Base-by-base conservation (phyloP, 208 protist species). In the Leishmania gerbilli region DNA sequence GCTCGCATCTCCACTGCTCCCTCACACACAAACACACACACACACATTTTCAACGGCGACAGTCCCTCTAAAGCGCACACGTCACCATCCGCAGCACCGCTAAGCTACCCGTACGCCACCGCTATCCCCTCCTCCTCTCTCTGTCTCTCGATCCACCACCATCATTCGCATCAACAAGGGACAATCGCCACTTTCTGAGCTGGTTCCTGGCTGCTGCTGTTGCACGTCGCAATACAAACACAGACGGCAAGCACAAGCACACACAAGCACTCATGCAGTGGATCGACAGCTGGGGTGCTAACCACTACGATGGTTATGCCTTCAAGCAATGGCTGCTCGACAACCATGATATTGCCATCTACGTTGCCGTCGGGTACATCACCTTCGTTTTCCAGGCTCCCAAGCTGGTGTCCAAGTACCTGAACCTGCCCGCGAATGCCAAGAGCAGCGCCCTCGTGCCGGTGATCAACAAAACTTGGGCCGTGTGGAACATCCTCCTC, bases 401-500 rank as follows among this genome's bases (percentile, higher is more conserved):
- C 37, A 72, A 76, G 75, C 24, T 86, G 55, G 72, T 89, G 31
- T 56, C 74, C n/a, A 86, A 87, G 79, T 84, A 84, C 58, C 75
- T 82, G 74, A 77, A 81, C 51, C 62, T 77, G 56, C 77, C 79
- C 62, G 83, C 76, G 60, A 80, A 80, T 34, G 65, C 82, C 15
- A 86, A 81, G 76, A 93, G 71, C 51, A 84, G 80, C 64, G 42
- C 68, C 31, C 74, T 84, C 8, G 77, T 84, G 56, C 80, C 83
- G 21, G 80, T 86, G 51, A 89, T 92, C 17, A 87, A 89, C 76
- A 86, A 90, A 27, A 75, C 87, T 40, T 95, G 88, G 79, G 89
- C 90, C n/a, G 9, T 94, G 45, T 98, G 96, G 95, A 98, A 98
- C 77, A 82, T 97, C n/a, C 79, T 95, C n/a, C 89, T 98, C 51